Conservation (phyloP, 1,284 basidiomycete species). For the Coriolopsis trogii region DNA sequence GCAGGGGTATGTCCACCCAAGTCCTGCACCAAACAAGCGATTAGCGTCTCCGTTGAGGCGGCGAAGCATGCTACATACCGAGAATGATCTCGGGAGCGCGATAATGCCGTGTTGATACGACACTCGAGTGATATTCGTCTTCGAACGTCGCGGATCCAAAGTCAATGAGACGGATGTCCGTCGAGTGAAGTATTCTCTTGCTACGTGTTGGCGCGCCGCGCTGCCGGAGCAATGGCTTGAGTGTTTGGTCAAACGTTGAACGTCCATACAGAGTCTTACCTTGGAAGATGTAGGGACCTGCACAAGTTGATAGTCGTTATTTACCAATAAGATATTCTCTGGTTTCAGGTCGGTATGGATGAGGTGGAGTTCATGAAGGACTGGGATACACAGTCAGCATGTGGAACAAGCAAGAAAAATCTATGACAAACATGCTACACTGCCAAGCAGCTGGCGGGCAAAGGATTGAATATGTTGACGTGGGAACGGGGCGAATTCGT, state of each 20-base stretch:
- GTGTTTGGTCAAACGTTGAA: slow-evolving; percentile 56
- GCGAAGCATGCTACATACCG: slow-evolving; percentile 53
- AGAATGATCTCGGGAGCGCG: slow-evolving; percentile 99
- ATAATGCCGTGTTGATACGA: slow-evolving; percentile 98
- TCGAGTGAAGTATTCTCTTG: slow-evolving; percentile 82
- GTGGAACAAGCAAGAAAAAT: not conserved
- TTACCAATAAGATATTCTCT: slow-evolving; percentile 95
- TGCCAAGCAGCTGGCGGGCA: slow-evolving; percentile 89
- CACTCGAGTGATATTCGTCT: slow-evolving; percentile 97
- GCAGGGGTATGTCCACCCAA: slow-evolving; percentile 98
- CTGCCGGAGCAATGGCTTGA: slow-evolving; percentile 41
- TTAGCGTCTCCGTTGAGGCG: not conserved
- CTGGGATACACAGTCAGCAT: slow-evolving; percentile 43
- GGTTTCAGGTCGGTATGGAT: slow-evolving; percentile 99
- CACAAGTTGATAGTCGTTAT: slow-evolving; percentile 73
- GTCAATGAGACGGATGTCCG: slow-evolving; percentile 96
- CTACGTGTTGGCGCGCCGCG: slow-evolving; percentile 60
- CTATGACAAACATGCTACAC: slow-evolving; percentile 84
- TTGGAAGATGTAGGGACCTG: slow-evolving; percentile 44
- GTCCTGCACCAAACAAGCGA: slow-evolving; percentile 54
- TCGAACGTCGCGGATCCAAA: slow-evolving; percentile 99
- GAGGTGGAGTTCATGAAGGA: slow-evolving; percentile 89
- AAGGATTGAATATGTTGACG: slow-evolving; percentile 96
- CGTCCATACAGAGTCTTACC: not conserved
- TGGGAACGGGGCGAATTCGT: slow-evolving; percentile 96